Evolutionary conservation across 495 filamentous ascomycete genomes (phyloP), one percentile per base, ranked within the genome.

Genomic region (Lepidopterella palustris): DNA sequence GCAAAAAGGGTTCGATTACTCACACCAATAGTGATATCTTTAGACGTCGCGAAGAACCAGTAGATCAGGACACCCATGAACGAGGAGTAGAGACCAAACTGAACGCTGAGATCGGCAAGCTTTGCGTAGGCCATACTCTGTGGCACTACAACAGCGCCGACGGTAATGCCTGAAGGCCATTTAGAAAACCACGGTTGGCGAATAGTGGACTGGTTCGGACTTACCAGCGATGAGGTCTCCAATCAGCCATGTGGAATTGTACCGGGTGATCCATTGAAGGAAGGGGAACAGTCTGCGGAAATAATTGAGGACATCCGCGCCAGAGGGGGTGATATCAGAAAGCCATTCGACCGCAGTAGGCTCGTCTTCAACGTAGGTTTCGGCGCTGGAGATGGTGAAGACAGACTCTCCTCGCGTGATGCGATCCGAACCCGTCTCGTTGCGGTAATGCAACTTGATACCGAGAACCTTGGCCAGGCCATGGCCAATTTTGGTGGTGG

Each of bases 1-100:
- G 18, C 10, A 57, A 35, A 28, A n/a, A 45, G 20, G 35, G 28
- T 47, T 26, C 11, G 50, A 28, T 32, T 13, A 83, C 88, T 78
- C 76, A 92, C 89, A n/a, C 93, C 93, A 53, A 98, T 97, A 6
- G 93, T 97, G 69, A 98, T 97, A 73, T 98, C 93, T 69, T 98
- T 98, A 0, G 95, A 97, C 1, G 93, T 98, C 1, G 93, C 93
- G 66, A 98, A 97, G 72, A 97, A 95, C 93, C 93, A 97, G 65
- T 99, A 99, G 50, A 96, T 72, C 60, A 97, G 70, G 3, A 97
- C 92, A 25, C 93, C 93, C 87, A 97, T 96, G 67, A 99, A 99
- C 0, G 92, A 97, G 0, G 92, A 93, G 70, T 99, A 99, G 0
- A 99, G 77, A 53, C 93, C 93, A 68, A 82, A 99, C 68, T 99